A percentile compares a stretch with the other conserved stretches of the same genome.
Conservation (phyloP, 345 rosid species). For the Excoecaria agallocha region DNA sequence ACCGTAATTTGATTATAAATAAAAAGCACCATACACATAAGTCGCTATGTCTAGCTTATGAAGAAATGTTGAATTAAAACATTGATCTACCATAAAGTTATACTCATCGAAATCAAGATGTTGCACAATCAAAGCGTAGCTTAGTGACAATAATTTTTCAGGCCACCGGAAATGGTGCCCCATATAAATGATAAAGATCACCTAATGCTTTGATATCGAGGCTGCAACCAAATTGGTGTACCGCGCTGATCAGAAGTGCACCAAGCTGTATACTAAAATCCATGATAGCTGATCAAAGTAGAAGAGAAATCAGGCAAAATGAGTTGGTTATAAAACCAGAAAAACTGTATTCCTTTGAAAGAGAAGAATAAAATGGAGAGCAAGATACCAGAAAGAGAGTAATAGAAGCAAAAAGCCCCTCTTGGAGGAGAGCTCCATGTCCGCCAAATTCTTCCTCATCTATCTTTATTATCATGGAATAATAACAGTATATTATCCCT, state of each 20-base stretch:
- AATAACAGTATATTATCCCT: conserved; percentile 74
- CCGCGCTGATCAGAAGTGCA: conserved; percentile 55
- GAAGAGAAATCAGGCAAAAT: conserved; percentile 5
- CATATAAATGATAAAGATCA: conserved; percentile 15
- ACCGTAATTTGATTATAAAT: neutral
- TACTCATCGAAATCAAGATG: conserved; percentile 29
- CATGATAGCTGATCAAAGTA: conserved; percentile 73
- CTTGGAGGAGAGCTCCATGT: conserved; percentile 88
- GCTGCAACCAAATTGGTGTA: conserved; percentile 14
- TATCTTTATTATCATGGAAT: conserved; percentile 72
- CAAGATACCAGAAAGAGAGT: conserved; percentile 79
- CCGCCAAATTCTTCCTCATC: conserved; percentile 97
- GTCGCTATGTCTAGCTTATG: neutral
- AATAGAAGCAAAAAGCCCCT: conserved; percentile 85
- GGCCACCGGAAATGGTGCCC: conserved; percentile 24
- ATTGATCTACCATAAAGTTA: conserved; percentile 13
- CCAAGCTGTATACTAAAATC: conserved; percentile 94
- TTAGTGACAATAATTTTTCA: conserved; percentile 11
- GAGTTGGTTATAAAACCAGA: too few relatives aligned
- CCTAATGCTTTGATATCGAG: conserved; percentile 1
- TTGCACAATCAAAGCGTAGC: conserved; percentile 11
- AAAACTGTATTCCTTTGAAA: neutral
- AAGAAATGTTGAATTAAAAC: conserved; percentile 17
- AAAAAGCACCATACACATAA: conserved; percentile 7
- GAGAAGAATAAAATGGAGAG: conserved; percentile 13